Evolutionary conservation across 139 green algal species (phyloP).

Genomic region (Bryopsis sp.): DNA sequence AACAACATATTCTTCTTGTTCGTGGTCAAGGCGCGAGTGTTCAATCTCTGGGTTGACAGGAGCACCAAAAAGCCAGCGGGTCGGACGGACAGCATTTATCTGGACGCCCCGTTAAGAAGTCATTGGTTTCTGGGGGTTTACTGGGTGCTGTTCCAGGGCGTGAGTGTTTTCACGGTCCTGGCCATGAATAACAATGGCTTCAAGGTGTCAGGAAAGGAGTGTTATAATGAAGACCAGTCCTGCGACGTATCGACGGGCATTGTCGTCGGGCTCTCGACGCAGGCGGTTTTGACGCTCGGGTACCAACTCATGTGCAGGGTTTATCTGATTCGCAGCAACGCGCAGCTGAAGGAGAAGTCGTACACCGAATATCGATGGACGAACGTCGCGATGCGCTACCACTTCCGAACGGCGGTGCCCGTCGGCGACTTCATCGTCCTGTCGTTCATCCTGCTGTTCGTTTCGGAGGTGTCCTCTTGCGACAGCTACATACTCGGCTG

Average conservation of each 20-base stretch:
- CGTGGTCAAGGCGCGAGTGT: constrained; percentile 16
- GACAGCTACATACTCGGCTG: background rate
- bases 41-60: background rate
- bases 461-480: background rate
- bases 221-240: background rate
- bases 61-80: background rate
- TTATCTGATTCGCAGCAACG: background rate
- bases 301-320: background rate
- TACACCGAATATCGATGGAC: background rate
- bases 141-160: background rate
- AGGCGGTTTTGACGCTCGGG: background rate
- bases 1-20: constrained; percentile 29
- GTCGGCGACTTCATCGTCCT: background rate
- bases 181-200: background rate
- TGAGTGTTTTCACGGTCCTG: background rate
- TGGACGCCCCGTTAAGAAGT: background rate
- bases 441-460: background rate
- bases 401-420: background rate
- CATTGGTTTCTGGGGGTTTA: background rate
- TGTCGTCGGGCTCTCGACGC: background rate
- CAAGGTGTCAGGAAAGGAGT: background rate
- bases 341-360: background rate
- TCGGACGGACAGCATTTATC: background rate
- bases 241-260: background rate
- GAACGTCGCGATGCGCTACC: background rate